Evolutionary conservation across 768 basidiomycete species (phyloP).

Genomic region (Suillus alpinus): DNA sequence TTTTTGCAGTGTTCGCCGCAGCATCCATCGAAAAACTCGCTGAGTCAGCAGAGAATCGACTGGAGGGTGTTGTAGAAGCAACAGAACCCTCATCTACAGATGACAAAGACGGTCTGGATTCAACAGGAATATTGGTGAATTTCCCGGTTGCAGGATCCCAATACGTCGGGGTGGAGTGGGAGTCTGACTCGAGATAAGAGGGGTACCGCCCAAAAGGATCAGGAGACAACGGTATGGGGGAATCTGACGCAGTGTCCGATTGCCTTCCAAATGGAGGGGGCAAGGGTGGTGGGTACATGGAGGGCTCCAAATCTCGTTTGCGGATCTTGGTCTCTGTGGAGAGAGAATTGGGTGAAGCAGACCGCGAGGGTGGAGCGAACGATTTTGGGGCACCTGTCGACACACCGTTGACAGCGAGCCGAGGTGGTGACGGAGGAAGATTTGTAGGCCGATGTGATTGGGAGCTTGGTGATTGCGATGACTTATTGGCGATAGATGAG

Average conservation of each 20-base stretch:
- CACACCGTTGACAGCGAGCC: conserved; percentile 65
- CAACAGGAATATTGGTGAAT: conserved; percentile 18
- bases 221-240: conserved; percentile 78
- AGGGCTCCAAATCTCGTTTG: conserved; percentile 52
- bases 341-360: conserved; percentile 17
- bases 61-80: conserved; percentile 36
- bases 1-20: conserved; percentile 29
- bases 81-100: conserved; percentile 21
- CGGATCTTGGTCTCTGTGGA: conserved; percentile 47
- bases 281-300: conserved; percentile 42
- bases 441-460: conserved; percentile 15
- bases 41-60: conserved; percentile 80
- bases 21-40: conserved; percentile 32
- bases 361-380: conserved; percentile 28
- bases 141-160: conserved; percentile 40
- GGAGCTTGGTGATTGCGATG: conserved; percentile 12
- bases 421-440: conserved; percentile 54
- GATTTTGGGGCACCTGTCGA: conserved; percentile 58
- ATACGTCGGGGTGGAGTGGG: conserved; percentile 33
- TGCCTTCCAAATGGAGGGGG: conserved; percentile 27
- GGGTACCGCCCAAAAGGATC: conserved; percentile 79
- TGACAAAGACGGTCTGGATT: conserved; percentile 24
- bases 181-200: conserved; percentile 41
- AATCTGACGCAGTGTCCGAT: conserved; percentile 31
- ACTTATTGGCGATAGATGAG: conserved; percentile 27